phyloP scores from a whole-genome alignment of 108 stramenopile genomes.

The Cyclotella baltica region DNA sequence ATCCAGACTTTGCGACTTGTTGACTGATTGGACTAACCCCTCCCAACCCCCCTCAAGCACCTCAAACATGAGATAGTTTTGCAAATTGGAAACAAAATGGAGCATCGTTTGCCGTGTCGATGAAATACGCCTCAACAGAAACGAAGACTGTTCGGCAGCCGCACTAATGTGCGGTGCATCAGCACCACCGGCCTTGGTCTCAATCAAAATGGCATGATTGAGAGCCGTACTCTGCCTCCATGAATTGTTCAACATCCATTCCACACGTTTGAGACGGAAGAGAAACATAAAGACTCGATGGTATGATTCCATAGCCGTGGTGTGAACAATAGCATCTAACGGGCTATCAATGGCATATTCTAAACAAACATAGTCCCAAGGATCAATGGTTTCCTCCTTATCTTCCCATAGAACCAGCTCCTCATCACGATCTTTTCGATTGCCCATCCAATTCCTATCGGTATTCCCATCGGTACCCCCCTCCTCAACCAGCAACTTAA shows the following conservation, averaged over 20 bases:
- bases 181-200: slow-evolving; percentile 49
- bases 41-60: slow-evolving; percentile 97
- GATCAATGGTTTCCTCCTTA: slow-evolving; percentile 60
- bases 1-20: slow-evolving; percentile 84
- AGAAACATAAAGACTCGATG: slow-evolving; percentile 89
- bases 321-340: slow-evolving; percentile 85
- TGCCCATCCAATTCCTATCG: slow-evolving; percentile 58
- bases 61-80: slow-evolving; percentile 98
- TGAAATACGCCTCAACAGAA: slow-evolving; percentile 88
- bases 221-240: slow-evolving; percentile 94
- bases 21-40: slow-evolving; percentile 66
- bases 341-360: slow-evolving; percentile 93
- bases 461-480: slow-evolving; percentile 54
- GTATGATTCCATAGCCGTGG: slow-evolving; percentile 76
- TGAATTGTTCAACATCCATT: slow-evolving; percentile 91
- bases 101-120: slow-evolving; percentile 94
- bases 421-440: slow-evolving; percentile 23
- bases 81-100: slow-evolving; percentile 95
- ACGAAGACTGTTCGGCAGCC: slow-evolving; percentile 61
- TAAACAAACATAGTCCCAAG: slow-evolving; percentile 94
- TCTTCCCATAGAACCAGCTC: slow-evolving; percentile 61
- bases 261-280: slow-evolving; percentile 92
- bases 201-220: slow-evolving; percentile 80
- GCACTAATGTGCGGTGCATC: slow-evolving; percentile 52
- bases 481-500: slow-evolving; percentile 62